These are phyloP conservation scores for Eucalyptus polybractea DNA, from an alignment of 345 rosid species.

Conservation along the genomic window DNA sequence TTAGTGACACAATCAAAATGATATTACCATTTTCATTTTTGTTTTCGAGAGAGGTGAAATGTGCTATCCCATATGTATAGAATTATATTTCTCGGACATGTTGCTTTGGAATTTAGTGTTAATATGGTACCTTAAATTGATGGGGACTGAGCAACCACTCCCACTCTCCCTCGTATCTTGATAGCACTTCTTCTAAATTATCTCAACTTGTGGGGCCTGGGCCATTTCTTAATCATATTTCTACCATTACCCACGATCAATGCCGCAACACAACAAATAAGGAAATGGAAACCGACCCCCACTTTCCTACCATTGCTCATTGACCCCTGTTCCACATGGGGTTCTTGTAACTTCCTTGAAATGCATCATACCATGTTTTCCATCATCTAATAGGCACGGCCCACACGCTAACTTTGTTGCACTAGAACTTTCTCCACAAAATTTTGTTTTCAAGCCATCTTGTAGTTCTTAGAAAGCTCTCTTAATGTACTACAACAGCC, in stretches of 20 bases:
- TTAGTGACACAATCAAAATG: neutral
- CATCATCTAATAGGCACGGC: too few relatives aligned
- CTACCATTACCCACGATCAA: accelerated
- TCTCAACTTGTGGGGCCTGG: neutral
- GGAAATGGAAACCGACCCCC: neutral
- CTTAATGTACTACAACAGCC: too few relatives aligned
- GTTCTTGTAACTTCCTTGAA: neutral
- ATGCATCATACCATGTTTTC: neutral
- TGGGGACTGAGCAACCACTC: neutral
- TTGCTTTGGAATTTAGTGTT: neutral
- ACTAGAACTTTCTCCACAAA: too few relatives aligned
- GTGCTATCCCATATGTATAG: neutral
- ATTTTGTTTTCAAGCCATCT: too few relatives aligned
- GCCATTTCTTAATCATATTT: neutral
- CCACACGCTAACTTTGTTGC: too few relatives aligned
- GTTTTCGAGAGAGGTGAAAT: neutral
- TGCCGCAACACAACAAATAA: neutral
- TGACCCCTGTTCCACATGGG: too few relatives aligned
- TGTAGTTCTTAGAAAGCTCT: too few relatives aligned
- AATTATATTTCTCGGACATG: neutral
- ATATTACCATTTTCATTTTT: too few relatives aligned
- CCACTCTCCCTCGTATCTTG: too few relatives aligned
- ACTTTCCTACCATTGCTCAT: neutral
- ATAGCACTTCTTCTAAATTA: neutral
- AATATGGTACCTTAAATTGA: neutral